Percentiles rank a stretch among this genome's conserved stretches.
Conservation (phyloP, 495 filamentous ascomycete genomes). For the Filosporella fistucella region DNA sequence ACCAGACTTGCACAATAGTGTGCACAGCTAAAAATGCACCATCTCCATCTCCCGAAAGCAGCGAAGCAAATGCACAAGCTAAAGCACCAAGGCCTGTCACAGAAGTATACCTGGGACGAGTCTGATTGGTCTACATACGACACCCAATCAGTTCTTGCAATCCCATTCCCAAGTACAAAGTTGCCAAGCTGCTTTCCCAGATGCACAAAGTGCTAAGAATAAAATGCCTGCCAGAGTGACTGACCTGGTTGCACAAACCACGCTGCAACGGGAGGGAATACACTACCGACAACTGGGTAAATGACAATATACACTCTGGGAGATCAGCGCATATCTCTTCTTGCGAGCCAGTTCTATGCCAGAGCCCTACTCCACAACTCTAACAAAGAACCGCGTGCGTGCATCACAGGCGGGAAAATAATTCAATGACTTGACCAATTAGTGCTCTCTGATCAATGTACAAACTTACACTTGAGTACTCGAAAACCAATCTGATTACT, state of each 20-base stretch:
- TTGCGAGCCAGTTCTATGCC: background rate
- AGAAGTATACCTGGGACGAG: too few relatives aligned
- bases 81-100: too few relatives aligned
- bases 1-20: too few relatives aligned
- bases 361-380: background rate
- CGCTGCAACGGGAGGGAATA: slow-evolving; percentile 4
- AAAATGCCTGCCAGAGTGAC: background rate
- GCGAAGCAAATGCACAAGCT: too few relatives aligned
- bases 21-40: too few relatives aligned
- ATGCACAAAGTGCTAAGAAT: slow-evolving; percentile 5
- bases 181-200: background rate
- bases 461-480: background rate
- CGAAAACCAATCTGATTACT: too few relatives aligned
- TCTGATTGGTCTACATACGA: too few relatives aligned
- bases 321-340: slow-evolving; percentile 1
- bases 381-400: background rate
- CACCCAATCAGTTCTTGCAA: too few relatives aligned
- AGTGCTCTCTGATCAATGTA: background rate
- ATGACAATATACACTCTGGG: background rate
- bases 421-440: background rate
- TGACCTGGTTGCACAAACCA: background rate
- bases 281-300: slow-evolving; percentile 15
- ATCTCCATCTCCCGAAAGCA: too few relatives aligned
- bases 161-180: too few relatives aligned
- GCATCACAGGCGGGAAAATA: background rate